A percentile compares a stretch with the other conserved stretches of the same genome.
These are phyloP conservation scores for Xylaria sp. DNA, from an alignment of 2,329 filamentous ascomycete genomes.

Conservation along the genomic window DNA sequence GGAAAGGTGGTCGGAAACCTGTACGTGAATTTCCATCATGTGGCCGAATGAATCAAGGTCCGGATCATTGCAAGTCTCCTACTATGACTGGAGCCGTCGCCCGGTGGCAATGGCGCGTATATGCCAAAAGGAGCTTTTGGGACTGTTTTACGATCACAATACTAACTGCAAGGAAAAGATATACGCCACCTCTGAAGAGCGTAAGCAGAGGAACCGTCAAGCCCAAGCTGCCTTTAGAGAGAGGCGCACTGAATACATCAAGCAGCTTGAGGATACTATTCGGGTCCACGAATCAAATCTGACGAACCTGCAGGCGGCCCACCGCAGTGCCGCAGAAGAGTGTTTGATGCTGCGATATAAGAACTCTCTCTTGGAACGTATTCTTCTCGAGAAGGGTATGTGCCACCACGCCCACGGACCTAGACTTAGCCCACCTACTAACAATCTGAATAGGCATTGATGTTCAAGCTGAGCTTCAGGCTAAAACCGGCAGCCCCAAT, in stretches of 20 bases:
- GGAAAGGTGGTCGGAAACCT: constrained; percentile 97
- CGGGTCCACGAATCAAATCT: constrained; percentile 96
- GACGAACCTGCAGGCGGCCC: constrained; percentile 90
- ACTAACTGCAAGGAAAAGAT: constrained; percentile 67
- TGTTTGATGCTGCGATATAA: constrained; percentile 99
- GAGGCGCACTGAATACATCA: constrained; percentile 97
- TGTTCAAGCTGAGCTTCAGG: constrained; percentile 92
- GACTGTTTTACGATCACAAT: neutral
- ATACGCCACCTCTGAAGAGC: constrained; percentile 97
- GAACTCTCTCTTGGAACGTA: constrained; percentile 94
- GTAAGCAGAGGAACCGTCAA: constrained; percentile 96
- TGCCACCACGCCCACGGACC: neutral
- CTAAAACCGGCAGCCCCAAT: constrained; percentile 89
- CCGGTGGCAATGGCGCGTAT: neutral
- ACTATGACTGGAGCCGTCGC: neutral
- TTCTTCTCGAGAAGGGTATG: constrained; percentile 92
- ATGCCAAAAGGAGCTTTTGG: neutral
- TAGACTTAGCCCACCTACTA: neutral
- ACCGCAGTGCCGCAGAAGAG: constrained; percentile 93
- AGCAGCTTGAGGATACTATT: constrained; percentile 97
- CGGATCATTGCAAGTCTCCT: neutral
- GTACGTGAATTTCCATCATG: constrained; percentile 62
- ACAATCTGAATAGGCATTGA: constrained; percentile 76
- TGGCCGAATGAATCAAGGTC: neutral
- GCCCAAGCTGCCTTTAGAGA: constrained; percentile 97